Base-by-base conservation (phyloP, 2,329 filamentous ascomycete species). In the Xylariales sp. region DNA sequence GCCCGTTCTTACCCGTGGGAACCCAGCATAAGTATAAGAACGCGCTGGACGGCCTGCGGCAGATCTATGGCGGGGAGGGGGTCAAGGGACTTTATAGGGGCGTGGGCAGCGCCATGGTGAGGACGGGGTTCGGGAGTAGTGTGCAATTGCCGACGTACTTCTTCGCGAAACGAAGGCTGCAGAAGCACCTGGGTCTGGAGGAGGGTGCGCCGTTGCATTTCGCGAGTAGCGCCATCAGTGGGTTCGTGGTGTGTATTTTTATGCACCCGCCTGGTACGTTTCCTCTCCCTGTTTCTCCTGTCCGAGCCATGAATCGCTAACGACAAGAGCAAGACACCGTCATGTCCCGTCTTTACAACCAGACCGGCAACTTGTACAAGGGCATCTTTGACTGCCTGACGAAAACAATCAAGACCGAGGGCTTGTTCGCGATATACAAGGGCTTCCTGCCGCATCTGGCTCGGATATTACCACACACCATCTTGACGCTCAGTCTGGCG, bases 271-370 rank as follows among this genome's bases (percentile, higher is more conserved):
- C 93, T 58, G 86, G 85, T 88, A 66, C 60, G 76, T 62, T 47
- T 12, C 22, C 21, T 16, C 19, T 37, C 7, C 22, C 16, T 29
- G 29, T 11, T 27, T 18, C 11, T 25, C 11, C 29, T 29, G 22
- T 20, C 8, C 11, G 10, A 35, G 32, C 9, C 6, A 35, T 35
- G 5, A n/a, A 20, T 11, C 32, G 38, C 54, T 47, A 40, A 49
- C 42, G 14, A 32, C 9, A 11, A 4, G 7, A 10, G 42, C 34
- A 46, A 78, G 93, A 98, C 63, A 98, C 93, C 4, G 87, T 98
- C 67, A 98, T 98, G 93, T 93, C 88, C 47, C 85, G 93, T 48
- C 84, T 98, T 73, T 98, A 98, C 74, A 98, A 98, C 71, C 93
- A 98, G 64, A 95, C 90, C 47, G 93, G 93, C 39, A 95, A 96